Base-by-base conservation (phyloP, 805 yeast species). In the Starmerella bombicola region DNA sequence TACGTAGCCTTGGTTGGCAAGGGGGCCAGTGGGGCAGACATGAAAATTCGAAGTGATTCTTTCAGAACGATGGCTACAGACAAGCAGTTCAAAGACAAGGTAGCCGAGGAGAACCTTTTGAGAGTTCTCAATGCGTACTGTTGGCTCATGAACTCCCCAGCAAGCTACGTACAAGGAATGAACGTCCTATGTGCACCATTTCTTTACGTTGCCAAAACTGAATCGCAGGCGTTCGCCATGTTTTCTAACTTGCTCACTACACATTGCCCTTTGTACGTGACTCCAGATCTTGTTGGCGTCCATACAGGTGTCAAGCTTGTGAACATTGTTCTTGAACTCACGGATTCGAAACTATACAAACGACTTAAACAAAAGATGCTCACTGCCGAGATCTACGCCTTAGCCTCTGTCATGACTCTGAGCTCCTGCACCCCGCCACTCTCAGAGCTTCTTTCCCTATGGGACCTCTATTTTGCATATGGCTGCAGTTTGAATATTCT, bases 401-500 rank as follows among this genome's bases (percentile, higher is more conserved):
- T 85, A 49, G 66, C 70, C 2, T 62, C 61, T 34, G 80, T 84
- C 1, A 61, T 86, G 48, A 85, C 96, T 0, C 63, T 86, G 35
- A 76, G 86, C 41, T 88, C 95, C 2, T 82, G 94, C 52, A 83
- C 93, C 5, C 93, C 93, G 8, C 86, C 95, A 0, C 63, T 86
- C 33, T 62, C 65, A 24, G 83, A 85, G 47, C 80, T 81, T 1
- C 60, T 85, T 29, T 71, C 75, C 43, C 65, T 85, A 15, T 85
- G 96, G 96, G 96, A 85, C 57, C 80, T 85, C 49, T 61, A 84
- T 51, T 80, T 85, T 59, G 93, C 95, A 3, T 85, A 82, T 53
- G 96, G 96, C 0, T 74, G 80, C 16, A 95, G 86, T 54, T 70
- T 84, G 76, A 85, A 86, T 60, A 71, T 86, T 22, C 64, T 86